Evolutionary conservation across 1,284 basidiomycete species (phyloP).

Genomic region (Sanghuangporus sanghuang): DNA sequence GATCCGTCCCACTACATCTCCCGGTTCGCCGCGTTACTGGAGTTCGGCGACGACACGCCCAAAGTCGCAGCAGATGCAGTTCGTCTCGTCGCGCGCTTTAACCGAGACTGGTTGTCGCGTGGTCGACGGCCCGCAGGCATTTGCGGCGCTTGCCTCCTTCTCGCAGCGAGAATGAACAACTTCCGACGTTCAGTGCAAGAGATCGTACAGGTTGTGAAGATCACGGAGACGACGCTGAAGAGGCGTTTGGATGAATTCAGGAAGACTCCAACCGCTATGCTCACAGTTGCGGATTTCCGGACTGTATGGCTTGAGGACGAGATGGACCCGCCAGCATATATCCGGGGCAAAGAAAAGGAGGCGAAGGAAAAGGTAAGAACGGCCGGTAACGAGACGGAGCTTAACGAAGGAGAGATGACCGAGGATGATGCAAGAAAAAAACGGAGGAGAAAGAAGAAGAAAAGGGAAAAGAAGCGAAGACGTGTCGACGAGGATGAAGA

Average conservation of each 20-base stretch:
- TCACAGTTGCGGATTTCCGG: slow-evolving; percentile 90
- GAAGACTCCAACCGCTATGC: slow-evolving; percentile 77
- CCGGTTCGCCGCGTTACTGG: slow-evolving; percentile 93
- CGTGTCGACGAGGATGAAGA: slow-evolving; percentile 35
- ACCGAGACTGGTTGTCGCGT: slow-evolving; percentile 96
- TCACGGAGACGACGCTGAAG: slow-evolving; percentile 90
- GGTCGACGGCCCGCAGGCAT: slow-evolving; percentile 96
- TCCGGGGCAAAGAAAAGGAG: slow-evolving; percentile 68
- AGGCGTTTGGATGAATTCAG: slow-evolving; percentile 97
- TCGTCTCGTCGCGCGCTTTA: slow-evolving; percentile 91
- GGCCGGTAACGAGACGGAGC: slow-evolving; percentile 23
- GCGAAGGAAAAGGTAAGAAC: slow-evolving; percentile 48
- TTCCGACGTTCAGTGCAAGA: slow-evolving; percentile 91
- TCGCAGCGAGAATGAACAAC: slow-evolving; percentile 98
- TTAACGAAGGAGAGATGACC: slow-evolving; percentile 27
- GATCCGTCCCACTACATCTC: slow-evolving; percentile 98
- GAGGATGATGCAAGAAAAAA: slow-evolving; percentile 29
- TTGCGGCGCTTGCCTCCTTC: slow-evolving; percentile 91
- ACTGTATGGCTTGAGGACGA: slow-evolving; percentile 90
- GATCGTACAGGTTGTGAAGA: slow-evolving; percentile 98
- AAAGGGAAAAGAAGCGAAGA: slow-evolving; percentile 36
- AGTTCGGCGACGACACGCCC: slow-evolving; percentile 93
- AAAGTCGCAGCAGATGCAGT: slow-evolving; percentile 92
- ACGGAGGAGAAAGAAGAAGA: slow-evolving; percentile 28
- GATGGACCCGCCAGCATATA: slow-evolving; percentile 86